Conservation (phyloP, 257 asterid genomes). For the Solanum clarkiae region DNA sequence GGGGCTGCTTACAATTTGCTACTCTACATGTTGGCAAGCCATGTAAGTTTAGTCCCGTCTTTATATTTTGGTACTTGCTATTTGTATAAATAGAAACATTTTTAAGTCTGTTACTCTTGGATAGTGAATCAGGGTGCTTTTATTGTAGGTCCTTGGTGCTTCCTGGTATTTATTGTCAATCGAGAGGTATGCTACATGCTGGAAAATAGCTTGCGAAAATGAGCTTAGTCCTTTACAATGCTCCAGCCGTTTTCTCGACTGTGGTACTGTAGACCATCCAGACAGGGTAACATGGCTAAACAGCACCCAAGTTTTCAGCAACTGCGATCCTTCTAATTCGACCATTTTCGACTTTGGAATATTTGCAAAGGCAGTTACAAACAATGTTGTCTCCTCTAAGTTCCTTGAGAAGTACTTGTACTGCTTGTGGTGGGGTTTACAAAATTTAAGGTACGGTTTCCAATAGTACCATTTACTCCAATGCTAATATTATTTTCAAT, state of each 20-base stretch:
- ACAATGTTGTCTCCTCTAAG: conserved; percentile 49
- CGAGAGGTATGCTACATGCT: conserved; percentile 63
- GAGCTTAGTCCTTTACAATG: conserved; percentile 33
- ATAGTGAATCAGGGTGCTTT: background rate
- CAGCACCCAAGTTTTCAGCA: conserved; percentile 38
- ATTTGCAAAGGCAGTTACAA: conserved; percentile 50
- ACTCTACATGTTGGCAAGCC: conserved; percentile 86
- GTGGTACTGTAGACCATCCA: conserved; percentile 32
- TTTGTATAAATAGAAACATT: background rate
- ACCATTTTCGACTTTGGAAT: conserved; percentile 58
- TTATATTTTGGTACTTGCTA: background rate
- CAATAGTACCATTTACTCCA: background rate
- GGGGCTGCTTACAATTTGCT: conserved; percentile 77
- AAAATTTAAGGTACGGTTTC: conserved; percentile 52
- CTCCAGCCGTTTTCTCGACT: conserved; percentile 50
- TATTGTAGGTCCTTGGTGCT: conserved; percentile 62
- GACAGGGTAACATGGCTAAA: conserved; percentile 48
- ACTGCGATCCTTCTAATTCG: conserved; percentile 43
- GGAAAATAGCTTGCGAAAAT: conserved; percentile 56
- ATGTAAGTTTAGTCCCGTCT: conserved; percentile 25
- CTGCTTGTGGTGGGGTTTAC: conserved; percentile 94
- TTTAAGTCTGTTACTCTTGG: background rate
- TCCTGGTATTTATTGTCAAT: conserved; percentile 71
- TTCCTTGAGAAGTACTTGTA: conserved; percentile 73
- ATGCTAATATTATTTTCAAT: background rate